Conservation (phyloP, 2,329 filamentous ascomycete genomes). For the Tolypocladium ophioglossoides region DNA sequence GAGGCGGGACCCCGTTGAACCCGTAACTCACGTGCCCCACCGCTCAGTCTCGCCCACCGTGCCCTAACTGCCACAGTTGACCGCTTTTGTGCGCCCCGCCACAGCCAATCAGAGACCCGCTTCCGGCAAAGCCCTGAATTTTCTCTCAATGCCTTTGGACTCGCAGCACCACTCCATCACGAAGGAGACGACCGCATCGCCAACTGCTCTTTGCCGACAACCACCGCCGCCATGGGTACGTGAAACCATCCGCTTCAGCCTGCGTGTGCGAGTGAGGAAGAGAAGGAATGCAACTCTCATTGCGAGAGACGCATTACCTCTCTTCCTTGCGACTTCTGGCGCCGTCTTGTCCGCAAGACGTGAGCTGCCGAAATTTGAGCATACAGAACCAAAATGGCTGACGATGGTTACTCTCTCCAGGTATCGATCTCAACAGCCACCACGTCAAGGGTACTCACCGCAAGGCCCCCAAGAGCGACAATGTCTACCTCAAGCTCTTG, state of each 20-base stretch:
- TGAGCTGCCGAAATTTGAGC: slow-evolving; percentile 38
- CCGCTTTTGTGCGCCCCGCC: slow-evolving; percentile 20
- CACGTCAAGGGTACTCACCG: slow-evolving; percentile 68
- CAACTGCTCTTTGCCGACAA: slow-evolving; percentile 27
- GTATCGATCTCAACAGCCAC: slow-evolving; percentile 63
- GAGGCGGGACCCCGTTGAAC: too few relatives aligned
- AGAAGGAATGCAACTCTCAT: not conserved
- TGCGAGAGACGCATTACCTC: not conserved
- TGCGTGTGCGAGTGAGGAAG: slow-evolving; percentile 40
- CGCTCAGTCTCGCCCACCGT: not conserved
- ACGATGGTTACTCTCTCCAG: slow-evolving; percentile 43
- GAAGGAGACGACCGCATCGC: slow-evolving; percentile 23
- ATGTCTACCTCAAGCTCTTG: slow-evolving; percentile 93
- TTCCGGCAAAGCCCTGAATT: slow-evolving; percentile 15
- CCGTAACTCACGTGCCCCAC: slow-evolving; percentile 1
- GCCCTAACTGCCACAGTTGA: slow-evolving; percentile 36
- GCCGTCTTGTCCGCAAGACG: slow-evolving; percentile 10
- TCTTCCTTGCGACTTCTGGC: slow-evolving; percentile 2
- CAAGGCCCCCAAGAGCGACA: slow-evolving; percentile 95
- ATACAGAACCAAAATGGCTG: slow-evolving; percentile 55
- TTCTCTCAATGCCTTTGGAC: slow-evolving; percentile 14
- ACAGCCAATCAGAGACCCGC: slow-evolving; percentile 7
- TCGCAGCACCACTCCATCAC: slow-evolving; percentile 21
- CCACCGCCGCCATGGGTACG: slow-evolving; percentile 52
- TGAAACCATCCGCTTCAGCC: slow-evolving; percentile 29